Evolutionary conservation across 2,329 filamentous ascomycete genomes (phyloP), one percentile per base, ranked within the genome.

Genomic region (Knufia fluminis): DNA sequence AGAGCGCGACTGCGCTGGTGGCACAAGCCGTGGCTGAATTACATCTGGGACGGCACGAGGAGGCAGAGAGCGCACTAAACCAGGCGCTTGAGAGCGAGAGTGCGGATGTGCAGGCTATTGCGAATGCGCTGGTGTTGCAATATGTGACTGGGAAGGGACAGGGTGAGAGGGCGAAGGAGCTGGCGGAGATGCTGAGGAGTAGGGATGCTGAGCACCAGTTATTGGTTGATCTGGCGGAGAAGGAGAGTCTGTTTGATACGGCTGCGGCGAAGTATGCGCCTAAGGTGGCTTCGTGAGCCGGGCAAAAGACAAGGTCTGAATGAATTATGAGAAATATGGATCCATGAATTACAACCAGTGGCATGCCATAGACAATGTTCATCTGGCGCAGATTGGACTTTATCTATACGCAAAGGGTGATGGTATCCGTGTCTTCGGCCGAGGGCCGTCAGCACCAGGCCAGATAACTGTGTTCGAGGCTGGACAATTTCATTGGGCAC

Each of bases 11-110:
- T 58, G 85, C 80, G 16, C 78, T 96, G 49, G 80, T 95, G 53
- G 83, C 87, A 17, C 92, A 97, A 71, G 91, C 90, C 22, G 81
- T 97, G 22, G 85, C 87, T 20, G 91, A 98, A 68, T 72, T 97
- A 47, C 92, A 97, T 64, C 80, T 97, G 23, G 90, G 89, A 45
- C 80, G 92, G 43, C 71, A 86, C 35, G 88, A 92, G 54, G 92
- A 97, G 73, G 88, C 91, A 0, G 86, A 96, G 69, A 79, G 83
- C 16, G 91, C 90, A 2, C 69, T 97, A 55, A 80, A 91, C 57
- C 80, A 91, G 67, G 90, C 89, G 0, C 59, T 92, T 48, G 75
- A 82, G 65, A 82, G 91, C 53, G 78, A 83, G 1, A 72, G 78
- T 49, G 52, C 52, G 0, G 80, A 86, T 53, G 74, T 79, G 4